A percentile compares a stretch with the other conserved stretches of the same genome.
phyloP scores from a whole-genome alignment of 2,329 filamentous ascomycete genomes.

The Penicillium glabrum region DNA sequence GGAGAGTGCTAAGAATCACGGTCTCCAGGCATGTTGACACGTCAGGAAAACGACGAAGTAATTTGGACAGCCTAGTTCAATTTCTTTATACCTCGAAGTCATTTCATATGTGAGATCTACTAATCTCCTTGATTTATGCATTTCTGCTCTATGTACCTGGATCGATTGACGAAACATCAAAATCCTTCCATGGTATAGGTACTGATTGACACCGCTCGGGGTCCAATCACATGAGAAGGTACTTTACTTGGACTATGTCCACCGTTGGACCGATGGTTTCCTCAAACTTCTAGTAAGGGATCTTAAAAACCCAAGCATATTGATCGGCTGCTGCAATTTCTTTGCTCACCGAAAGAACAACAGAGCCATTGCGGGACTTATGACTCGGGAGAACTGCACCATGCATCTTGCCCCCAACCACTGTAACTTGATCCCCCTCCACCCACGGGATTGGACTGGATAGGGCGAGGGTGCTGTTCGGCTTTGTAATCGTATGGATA shows the following conservation, averaged over 20 bases:
- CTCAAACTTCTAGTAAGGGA: constrained; percentile 25
- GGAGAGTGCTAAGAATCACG: too few relatives aligned
- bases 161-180: too few relatives aligned
- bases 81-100: too few relatives aligned
- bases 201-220: too few relatives aligned
- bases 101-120: too few relatives aligned
- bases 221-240: not conserved
- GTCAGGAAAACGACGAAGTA: too few relatives aligned
- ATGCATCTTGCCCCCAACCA: constrained; percentile 40
- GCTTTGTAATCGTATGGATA: constrained; percentile 47
- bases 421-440: constrained; percentile 47
- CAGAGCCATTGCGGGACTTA: constrained; percentile 23
- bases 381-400: constrained; percentile 31
- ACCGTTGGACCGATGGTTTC: not conserved
- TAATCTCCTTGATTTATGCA: too few relatives aligned
- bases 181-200: too few relatives aligned
- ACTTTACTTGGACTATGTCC: not conserved
- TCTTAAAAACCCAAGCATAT: constrained; percentile 48
- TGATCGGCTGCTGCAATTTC: constrained; percentile 35
- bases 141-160: too few relatives aligned
- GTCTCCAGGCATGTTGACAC: too few relatives aligned
- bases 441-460: constrained; percentile 49
- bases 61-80: too few relatives aligned
- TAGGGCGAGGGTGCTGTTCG: constrained; percentile 42
- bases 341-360: constrained; percentile 35